Conservation (phyloP, 2,329 filamentous ascomycete genomes). For the Escovopsis sp. region DNA sequence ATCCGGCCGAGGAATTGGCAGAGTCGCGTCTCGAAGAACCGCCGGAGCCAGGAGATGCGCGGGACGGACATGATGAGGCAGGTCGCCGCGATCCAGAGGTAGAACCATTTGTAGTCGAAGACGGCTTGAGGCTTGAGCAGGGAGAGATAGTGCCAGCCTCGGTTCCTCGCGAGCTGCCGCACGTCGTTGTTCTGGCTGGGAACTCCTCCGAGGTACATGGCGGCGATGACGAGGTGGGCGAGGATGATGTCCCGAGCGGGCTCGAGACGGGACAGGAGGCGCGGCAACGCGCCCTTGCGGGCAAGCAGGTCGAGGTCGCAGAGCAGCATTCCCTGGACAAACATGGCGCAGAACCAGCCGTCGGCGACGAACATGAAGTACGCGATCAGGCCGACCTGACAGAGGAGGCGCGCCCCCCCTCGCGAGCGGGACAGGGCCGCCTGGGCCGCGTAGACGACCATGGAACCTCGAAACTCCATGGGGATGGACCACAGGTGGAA, state of each 20-base stretch:
- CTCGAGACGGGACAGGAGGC: slow-evolving; percentile 28
- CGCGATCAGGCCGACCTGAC: slow-evolving; percentile 34
- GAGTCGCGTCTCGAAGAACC: slow-evolving; percentile 41
- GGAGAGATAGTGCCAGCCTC: slow-evolving; percentile 46
- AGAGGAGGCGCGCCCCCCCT: slow-evolving; percentile 36
- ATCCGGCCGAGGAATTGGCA: slow-evolving; percentile 48
- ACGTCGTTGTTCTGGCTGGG: slow-evolving; percentile 36
- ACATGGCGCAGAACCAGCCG: slow-evolving; percentile 45
- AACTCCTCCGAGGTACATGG: slow-evolving; percentile 44
- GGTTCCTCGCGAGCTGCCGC: slow-evolving; percentile 32
- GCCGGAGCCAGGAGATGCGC: slow-evolving; percentile 40
- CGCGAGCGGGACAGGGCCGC: slow-evolving; percentile 42
- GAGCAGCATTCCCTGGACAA: slow-evolving; percentile 44
- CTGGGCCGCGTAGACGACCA: slow-evolving; percentile 43
- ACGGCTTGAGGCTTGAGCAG: slow-evolving; percentile 49
- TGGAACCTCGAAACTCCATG: slow-evolving; percentile 46
- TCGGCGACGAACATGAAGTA: slow-evolving; percentile 57
- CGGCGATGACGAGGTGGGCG: slow-evolving; percentile 33
- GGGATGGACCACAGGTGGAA: slow-evolving; percentile 50
- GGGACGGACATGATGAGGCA: slow-evolving; percentile 40
- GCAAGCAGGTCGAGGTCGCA: slow-evolving; percentile 45
- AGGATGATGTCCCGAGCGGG: slow-evolving; percentile 35
- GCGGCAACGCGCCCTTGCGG: slow-evolving; percentile 30
- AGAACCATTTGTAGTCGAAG: slow-evolving; percentile 54
- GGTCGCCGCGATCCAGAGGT: slow-evolving; percentile 43